Conservation (phyloP, 495 filamentous ascomycete species). For the Aspergillus funiculosus region DNA sequence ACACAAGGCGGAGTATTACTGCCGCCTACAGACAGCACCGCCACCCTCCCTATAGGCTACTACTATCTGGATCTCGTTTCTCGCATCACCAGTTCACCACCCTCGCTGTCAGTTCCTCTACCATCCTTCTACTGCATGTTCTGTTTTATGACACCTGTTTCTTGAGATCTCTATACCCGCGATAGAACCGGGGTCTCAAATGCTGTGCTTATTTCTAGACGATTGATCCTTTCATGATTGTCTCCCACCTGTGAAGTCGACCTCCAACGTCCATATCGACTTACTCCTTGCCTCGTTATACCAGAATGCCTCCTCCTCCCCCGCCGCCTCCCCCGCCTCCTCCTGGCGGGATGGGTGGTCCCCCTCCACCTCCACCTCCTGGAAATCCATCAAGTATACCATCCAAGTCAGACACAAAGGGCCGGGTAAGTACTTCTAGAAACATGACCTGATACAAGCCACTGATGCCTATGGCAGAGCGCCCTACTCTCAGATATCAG, state of each 20-base stretch:
- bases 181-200: slow-evolving; percentile 1
- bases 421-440: slow-evolving; percentile 45
- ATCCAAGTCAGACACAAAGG: slow-evolving; percentile 41
- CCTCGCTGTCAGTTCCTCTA: slow-evolving; percentile 4
- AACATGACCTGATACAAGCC: background rate
- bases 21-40: slow-evolving; percentile 14
- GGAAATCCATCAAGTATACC: slow-evolving; percentile 45
- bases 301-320: slow-evolving; percentile 60
- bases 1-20: slow-evolving; percentile 21
- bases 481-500: slow-evolving; percentile 85
- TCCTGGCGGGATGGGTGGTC: slow-evolving; percentile 58
- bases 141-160: background rate
- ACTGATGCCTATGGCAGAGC: slow-evolving; percentile 53
- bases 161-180: background rate
- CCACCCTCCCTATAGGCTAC: slow-evolving; percentile 9
- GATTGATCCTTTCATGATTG: slow-evolving; percentile 15
- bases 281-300: slow-evolving; percentile 5
- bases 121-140: slow-evolving; percentile 11
- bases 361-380: slow-evolving; percentile 62
- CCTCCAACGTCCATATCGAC: slow-evolving; percentile 11
- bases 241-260: background rate
- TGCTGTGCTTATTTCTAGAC: slow-evolving; percentile 6
- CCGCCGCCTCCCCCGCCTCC: slow-evolving; percentile 65
- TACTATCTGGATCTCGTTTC: background rate
- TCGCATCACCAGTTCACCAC: background rate